Evolutionary conservation across 2,329 filamentous ascomycete species (phyloP).

Genomic region (Fusarium dimerum): DNA sequence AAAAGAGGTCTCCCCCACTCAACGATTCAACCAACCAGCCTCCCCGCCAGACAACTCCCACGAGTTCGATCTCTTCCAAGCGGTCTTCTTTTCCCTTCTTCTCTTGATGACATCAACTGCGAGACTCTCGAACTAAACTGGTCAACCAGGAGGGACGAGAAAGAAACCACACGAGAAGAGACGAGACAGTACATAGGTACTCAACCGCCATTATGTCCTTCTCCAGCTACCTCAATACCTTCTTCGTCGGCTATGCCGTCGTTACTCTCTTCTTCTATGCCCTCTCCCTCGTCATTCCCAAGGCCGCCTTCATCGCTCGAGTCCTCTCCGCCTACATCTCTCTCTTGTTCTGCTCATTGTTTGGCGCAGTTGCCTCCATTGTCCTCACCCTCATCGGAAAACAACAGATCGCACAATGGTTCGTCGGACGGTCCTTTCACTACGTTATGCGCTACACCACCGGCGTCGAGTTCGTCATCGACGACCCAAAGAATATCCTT

Average conservation of each 20-base stretch:
- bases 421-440: conserved; percentile 77
- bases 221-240: conserved; percentile 44
- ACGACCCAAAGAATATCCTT: conserved; percentile 65
- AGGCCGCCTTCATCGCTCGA: conserved; percentile 69
- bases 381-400: conserved; percentile 70
- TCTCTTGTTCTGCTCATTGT: conserved; percentile 62
- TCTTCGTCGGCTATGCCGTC: conserved; percentile 52
- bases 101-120: neutral
- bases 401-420: conserved; percentile 82
- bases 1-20: neutral
- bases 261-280: conserved; percentile 61
- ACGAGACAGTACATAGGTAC: neutral
- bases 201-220: conserved; percentile 37
- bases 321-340: conserved; percentile 65
- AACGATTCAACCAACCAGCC: neutral
- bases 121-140: neutral
- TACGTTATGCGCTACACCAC: conserved; percentile 73
- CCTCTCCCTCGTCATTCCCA: conserved; percentile 58
- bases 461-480: conserved; percentile 75
- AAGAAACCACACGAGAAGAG: neutral
- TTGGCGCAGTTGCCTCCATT: conserved; percentile 75
- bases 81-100: neutral
- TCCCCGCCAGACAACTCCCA: neutral
- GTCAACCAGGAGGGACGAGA: neutral
- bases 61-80: neutral